Percentiles rank a stretch among this genome's conserved stretches.
phyloP scores from a whole-genome alignment of 1,284 basidiomycete species.

The Sanguinoderma infundibulare region DNA sequence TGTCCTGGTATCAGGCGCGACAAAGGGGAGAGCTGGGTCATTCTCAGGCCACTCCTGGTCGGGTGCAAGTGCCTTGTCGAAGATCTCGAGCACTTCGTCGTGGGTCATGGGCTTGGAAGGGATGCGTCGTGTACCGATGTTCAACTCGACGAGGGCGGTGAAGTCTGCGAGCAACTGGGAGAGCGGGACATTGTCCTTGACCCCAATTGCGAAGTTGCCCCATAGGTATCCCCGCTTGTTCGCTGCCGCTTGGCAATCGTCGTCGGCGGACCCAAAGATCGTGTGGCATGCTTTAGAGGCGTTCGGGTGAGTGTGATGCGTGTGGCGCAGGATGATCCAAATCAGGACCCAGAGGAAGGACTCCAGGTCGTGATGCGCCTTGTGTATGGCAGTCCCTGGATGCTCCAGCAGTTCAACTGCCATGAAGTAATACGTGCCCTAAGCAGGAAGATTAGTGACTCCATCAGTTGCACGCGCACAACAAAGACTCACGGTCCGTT shows the following conservation, averaged over 20 bases:
- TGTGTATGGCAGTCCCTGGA: slow-evolving; percentile 1
- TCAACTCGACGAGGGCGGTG: background rate
- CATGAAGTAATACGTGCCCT: slow-evolving; percentile 26
- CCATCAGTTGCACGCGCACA: background rate
- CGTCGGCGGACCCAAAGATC: background rate
- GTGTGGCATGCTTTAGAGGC: background rate
- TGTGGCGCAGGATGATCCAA: slow-evolving; percentile 21
- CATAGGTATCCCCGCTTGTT: background rate
- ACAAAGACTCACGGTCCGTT: slow-evolving; percentile 14
- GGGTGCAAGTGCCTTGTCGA: slow-evolving; percentile 9
- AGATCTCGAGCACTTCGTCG: slow-evolving; percentile 5
- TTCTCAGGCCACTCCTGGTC: slow-evolving; percentile 10
- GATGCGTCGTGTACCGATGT: background rate
- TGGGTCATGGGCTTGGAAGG: background rate
- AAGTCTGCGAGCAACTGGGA: background rate
- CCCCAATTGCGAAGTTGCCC: background rate
- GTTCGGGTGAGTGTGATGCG: background rate
- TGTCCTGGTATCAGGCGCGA: no score
- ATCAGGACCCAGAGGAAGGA: slow-evolving; percentile 25
- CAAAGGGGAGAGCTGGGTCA: no score
- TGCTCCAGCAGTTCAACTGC: slow-evolving; percentile 4
- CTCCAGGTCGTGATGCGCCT: slow-evolving; percentile 21
- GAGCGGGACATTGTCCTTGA: slow-evolving; percentile 1
- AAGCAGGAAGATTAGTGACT: no score
- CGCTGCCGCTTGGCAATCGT: background rate